Percentiles rank a stretch among this genome's conserved stretches.
Conservation (phyloP, 805 yeast genomes). For the Kuraishia ogatae region DNA sequence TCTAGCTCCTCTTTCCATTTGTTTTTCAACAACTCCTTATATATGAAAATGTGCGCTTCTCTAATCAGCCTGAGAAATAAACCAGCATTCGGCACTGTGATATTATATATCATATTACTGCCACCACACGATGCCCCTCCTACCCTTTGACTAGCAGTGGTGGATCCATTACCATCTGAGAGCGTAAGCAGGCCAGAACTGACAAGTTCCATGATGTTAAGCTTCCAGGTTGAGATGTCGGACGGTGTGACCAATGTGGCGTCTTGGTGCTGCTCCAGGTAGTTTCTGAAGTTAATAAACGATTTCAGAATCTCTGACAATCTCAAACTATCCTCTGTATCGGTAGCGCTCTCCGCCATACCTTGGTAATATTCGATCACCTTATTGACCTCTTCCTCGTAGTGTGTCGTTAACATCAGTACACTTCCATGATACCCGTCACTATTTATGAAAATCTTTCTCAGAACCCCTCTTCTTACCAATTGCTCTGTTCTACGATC, state of each 20-base stretch:
- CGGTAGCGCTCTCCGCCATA: not conserved
- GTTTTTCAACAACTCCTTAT: slow-evolving; percentile 25
- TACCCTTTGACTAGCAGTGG: not conserved
- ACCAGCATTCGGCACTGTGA: slow-evolving; percentile 45
- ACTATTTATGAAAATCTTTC: slow-evolving; percentile 25
- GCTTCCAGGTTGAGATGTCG: slow-evolving; percentile 10
- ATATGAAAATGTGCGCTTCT: slow-evolving; percentile 35
- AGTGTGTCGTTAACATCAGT: slow-evolving; percentile 18
- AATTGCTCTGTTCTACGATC: slow-evolving; percentile 34
- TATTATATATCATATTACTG: slow-evolving; percentile 27
- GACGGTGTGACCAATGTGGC: slow-evolving; percentile 17
- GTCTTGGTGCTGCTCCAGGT: slow-evolving; percentile 14
- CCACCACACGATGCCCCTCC: not conserved
- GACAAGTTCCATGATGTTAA: slow-evolving; percentile 24
- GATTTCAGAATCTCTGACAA: not conserved
- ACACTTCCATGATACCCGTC: slow-evolving; percentile 36
- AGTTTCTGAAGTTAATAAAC: slow-evolving; percentile 5
- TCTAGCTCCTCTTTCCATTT: slow-evolving; percentile 36
- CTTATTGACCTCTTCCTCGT: slow-evolving; percentile 4
- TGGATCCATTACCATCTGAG: not conserved
- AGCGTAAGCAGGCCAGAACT: slow-evolving; percentile 34
- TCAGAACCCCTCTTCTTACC: slow-evolving; percentile 26
- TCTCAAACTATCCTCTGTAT: not conserved
- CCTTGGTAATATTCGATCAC: not conserved
- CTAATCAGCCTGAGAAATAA: slow-evolving; percentile 34